A percentile compares a stretch with the other conserved stretches of the same genome.
Conservation (phyloP, 1,139 yeast species). For the Yamadazyma membranifaciens region DNA sequence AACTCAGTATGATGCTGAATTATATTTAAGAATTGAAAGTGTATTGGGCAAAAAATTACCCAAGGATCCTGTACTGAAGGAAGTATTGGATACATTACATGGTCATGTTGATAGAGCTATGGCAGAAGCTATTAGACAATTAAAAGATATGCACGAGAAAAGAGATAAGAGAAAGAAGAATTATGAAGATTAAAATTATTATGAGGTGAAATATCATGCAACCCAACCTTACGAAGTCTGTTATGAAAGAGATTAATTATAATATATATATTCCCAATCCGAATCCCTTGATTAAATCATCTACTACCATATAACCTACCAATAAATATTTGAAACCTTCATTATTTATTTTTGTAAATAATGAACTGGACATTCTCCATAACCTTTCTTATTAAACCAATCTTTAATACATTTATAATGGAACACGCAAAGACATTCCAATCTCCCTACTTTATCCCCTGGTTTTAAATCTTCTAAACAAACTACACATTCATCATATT, state of each 20-base stretch:
- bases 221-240: no score
- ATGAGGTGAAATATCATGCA: no score
- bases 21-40: slow-evolving; percentile 83
- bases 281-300: no score
- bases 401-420: slow-evolving; percentile 87
- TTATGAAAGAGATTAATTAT: no score
- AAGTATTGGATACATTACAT: slow-evolving; percentile 74
- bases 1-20: slow-evolving; percentile 91
- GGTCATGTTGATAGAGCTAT: slow-evolving; percentile 90
- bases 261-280: no score
- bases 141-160: slow-evolving; percentile 66
- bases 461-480: slow-evolving; percentile 86
- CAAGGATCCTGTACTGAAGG: slow-evolving; percentile 71
- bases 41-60: slow-evolving; percentile 79
- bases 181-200: slow-evolving; percentile 22
- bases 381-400: slow-evolving; percentile 87
- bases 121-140: slow-evolving; percentile 84
- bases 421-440: slow-evolving; percentile 92
- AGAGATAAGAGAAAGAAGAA: slow-evolving; percentile 27
- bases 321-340: no score
- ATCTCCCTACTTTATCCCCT: slow-evolving; percentile 86
- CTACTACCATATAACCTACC: no score
- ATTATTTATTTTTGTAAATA: slow-evolving; percentile 14
- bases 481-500: slow-evolving; percentile 76
- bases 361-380: slow-evolving; percentile 86